Conservation (phyloP, 2,329 filamentous ascomycete genomes). For the Fusarium falciforme region DNA sequence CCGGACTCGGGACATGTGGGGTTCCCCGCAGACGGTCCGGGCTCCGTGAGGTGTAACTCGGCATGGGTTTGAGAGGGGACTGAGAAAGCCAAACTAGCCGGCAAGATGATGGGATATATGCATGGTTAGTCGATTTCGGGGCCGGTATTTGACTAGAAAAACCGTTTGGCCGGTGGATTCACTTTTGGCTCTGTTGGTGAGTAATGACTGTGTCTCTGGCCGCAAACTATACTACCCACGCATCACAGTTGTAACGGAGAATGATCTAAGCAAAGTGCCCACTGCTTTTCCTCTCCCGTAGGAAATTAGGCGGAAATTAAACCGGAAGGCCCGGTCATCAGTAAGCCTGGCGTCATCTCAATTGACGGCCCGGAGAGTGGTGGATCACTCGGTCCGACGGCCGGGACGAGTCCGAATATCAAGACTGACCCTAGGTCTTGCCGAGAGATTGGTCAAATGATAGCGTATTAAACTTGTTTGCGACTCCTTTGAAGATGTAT, state of each 20-base stretch:
- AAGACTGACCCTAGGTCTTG: not conserved
- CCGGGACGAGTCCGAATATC: not conserved
- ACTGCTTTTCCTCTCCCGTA: no score
- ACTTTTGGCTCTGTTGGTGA: no score
- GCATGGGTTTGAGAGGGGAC: not conserved
- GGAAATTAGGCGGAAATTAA: not conserved
- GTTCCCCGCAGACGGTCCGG: not conserved
- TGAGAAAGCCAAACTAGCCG: not conserved
- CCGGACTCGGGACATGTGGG: not conserved
- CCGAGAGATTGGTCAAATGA: not conserved
- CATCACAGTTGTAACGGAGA: no score
- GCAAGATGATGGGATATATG: no score
- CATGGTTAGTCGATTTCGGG: no score
- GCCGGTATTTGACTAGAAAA: no score
- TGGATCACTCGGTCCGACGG: constrained; percentile 3
- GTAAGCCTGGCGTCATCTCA: not conserved
- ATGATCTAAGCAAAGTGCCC: no score
- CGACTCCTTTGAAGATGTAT: not conserved
- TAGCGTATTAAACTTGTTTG: not conserved
- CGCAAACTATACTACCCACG: no score
- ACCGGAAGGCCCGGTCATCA: not conserved
- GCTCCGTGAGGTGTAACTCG: not conserved
- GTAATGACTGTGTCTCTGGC: no score
- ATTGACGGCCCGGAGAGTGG: not conserved
- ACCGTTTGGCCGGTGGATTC: no score